Conservation (phyloP, 306 rosid genomes). For the Acacia crassicarpa region DNA sequence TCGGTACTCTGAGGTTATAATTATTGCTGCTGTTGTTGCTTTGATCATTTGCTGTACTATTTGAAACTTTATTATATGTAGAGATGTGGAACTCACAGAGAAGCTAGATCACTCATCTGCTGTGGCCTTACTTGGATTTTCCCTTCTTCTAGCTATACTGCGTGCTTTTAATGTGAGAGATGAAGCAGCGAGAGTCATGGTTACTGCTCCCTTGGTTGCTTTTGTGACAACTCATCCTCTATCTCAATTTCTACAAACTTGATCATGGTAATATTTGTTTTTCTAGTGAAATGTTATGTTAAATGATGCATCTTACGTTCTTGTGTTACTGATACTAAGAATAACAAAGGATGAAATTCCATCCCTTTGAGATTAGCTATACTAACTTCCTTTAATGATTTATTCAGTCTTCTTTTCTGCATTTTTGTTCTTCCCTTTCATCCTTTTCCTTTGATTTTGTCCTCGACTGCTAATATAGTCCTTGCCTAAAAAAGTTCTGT, state of each 20-base stretch:
- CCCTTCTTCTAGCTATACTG: slow-evolving; percentile 51
- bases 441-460: neutral
- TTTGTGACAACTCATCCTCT: slow-evolving; percentile 86
- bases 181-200: slow-evolving; percentile 90
- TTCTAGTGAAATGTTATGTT: slow-evolving; percentile 14
- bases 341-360: slow-evolving; percentile 1
- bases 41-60: no score
- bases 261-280: slow-evolving; percentile 61
- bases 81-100: slow-evolving; percentile 71
- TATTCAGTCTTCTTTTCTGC: slow-evolving; percentile 10
- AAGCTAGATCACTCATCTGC: slow-evolving; percentile 65
- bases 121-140: slow-evolving; percentile 65
- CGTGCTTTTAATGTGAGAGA: slow-evolving; percentile 66
- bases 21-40: neutral
- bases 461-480: neutral
- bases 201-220: slow-evolving; percentile 81
- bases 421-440: neutral
- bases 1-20: neutral
- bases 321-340: neutral
- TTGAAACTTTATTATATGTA: slow-evolving; percentile 22
- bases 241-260: slow-evolving; percentile 81
- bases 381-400: neutral
- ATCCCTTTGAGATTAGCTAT: neutral
- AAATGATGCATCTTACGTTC: slow-evolving; percentile 17
- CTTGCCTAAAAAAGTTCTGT: neutral